A percentile compares a stretch with the other conserved stretches of the same genome.
Evolutionary conservation across 2,329 filamentous ascomycete genomes (phyloP).

Genomic region (Stemphylium vesicarium): DNA sequence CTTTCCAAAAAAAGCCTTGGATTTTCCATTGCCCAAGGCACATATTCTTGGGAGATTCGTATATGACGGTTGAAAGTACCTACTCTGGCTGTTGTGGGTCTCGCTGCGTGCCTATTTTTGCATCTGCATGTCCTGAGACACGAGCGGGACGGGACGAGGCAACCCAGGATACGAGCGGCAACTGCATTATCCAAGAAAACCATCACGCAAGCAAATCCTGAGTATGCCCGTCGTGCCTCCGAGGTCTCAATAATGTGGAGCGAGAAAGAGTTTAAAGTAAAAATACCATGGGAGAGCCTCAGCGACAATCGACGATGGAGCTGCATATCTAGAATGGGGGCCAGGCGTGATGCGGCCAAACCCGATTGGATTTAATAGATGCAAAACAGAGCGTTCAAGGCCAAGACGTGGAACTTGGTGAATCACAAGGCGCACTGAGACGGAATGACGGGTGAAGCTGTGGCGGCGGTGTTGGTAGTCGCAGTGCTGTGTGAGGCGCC

Average conservation of each 20-base stretch:
- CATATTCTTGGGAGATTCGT: too few species aligned
- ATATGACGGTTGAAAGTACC: too few species aligned
- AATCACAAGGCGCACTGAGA: too few species aligned
- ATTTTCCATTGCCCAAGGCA: neutral
- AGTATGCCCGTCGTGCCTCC: too few species aligned
- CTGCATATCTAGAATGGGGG: neutral
- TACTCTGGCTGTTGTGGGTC: neutral
- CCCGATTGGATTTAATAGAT: neutral
- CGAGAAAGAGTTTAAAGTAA: too few species aligned
- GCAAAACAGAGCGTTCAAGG: neutral
- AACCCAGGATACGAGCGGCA: neutral
- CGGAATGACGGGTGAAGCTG: neutral
- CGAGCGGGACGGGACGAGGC: constrained; percentile 14
- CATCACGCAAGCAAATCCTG: too few species aligned
- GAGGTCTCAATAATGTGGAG: too few species aligned
- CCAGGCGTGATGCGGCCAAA: neutral
- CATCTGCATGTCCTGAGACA: constrained; percentile 4
- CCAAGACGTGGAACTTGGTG: too few species aligned
- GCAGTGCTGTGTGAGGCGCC: neutral
- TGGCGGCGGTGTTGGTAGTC: neutral
- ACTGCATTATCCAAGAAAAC: too few species aligned
- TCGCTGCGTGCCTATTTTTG: constrained; percentile 1
- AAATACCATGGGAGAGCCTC: too few species aligned
- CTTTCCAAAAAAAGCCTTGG: neutral
- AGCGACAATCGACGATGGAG: too few species aligned